Percentiles rank a stretch among this genome's conserved stretches.
phyloP scores from a whole-genome alignment of 2,329 filamentous ascomycete genomes.

The Zopfia rhizophila region DNA sequence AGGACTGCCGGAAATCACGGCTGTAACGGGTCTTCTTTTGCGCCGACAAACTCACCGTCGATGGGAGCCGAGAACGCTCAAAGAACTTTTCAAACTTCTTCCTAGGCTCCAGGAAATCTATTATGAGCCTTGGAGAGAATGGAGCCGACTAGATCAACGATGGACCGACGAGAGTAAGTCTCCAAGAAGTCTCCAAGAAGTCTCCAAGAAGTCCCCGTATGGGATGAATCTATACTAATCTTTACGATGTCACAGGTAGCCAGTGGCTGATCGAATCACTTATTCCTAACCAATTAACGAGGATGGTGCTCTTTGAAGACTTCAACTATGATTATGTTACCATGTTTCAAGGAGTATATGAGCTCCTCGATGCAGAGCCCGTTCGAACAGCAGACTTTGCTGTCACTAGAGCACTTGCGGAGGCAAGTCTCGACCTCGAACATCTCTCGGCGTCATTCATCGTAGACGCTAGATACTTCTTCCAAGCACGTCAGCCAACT shows the following conservation, averaged over 20 bases:
- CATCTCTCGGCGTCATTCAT: conserved; percentile 20
- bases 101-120: conserved; percentile 17
- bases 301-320: conserved; percentile 17
- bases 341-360: too few relatives aligned
- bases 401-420: conserved; percentile 4
- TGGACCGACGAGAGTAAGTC: conserved; percentile 13
- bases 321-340: conserved; percentile 4
- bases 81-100: conserved; percentile 5
- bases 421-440: conserved; percentile 17
- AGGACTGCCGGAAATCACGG: too few relatives aligned
- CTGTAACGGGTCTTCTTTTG: conserved; percentile 14
- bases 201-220: too few relatives aligned
- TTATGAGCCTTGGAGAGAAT: conserved; percentile 19
- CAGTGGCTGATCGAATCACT: too few relatives aligned
- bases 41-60: conserved; percentile 19
- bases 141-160: background rate
- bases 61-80: conserved; percentile 14
- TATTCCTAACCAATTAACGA: conserved; percentile 11
- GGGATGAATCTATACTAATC: too few relatives aligned
- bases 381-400: conserved; percentile 5
- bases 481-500: conserved; percentile 7
- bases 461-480: conserved; percentile 11
- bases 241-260: too few relatives aligned
- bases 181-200: too few relatives aligned
- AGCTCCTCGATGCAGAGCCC: background rate